Base-by-base conservation (phyloP, 2,329 filamentous ascomycete species). In the Zasmidium citrigriseum region DNA sequence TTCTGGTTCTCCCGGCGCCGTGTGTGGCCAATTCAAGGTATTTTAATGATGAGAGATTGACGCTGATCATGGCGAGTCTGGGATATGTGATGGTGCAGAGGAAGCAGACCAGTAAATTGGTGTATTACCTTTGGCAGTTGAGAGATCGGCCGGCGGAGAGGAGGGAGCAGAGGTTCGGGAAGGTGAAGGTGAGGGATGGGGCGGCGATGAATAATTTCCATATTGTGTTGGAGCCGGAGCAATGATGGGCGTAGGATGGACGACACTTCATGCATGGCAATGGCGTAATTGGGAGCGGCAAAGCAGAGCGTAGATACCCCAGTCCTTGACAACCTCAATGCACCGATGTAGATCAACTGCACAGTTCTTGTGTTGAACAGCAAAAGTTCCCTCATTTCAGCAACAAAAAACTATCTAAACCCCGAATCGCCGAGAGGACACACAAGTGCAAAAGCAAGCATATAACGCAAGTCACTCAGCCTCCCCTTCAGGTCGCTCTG, bases 21-120 rank as follows among this genome's bases (percentile, higher is more conserved):
- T 99, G 95, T 70, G 82, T 98, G 51, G 83, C 84, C 21, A 99
- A 99, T 72, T 97, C 93, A 16, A 85, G 95, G 52, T 99, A 99
- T 72, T 84, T 96, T 70, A 88, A 91, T 55, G 86, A 93, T 62
- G 73, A 79, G 18, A 83, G 85, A 52, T 75, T 99, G 21, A 75
- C 83, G 7, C 80, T 82, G 3, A 90, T 99, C 59, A 91, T 98
- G 90, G 73, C 74, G 2, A 84, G 83, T 49, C 75, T 99, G 38
- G 93, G 93, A 1, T 98, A 93, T 72, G 74, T 74, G 12, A 75
- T 87, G 67, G 72, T 82, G 10, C 79, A 85, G 67, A 83, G 80
- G 64, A 97, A 96, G 76, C 79, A 86, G 64, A 95, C 90, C 1
- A 82, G 88, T 46, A 96, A 96, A 75, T 79, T 99, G 52, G 86